Conservation (phyloP, 768 basidiomycete genomes). For the Suillus subalutaceus region DNA sequence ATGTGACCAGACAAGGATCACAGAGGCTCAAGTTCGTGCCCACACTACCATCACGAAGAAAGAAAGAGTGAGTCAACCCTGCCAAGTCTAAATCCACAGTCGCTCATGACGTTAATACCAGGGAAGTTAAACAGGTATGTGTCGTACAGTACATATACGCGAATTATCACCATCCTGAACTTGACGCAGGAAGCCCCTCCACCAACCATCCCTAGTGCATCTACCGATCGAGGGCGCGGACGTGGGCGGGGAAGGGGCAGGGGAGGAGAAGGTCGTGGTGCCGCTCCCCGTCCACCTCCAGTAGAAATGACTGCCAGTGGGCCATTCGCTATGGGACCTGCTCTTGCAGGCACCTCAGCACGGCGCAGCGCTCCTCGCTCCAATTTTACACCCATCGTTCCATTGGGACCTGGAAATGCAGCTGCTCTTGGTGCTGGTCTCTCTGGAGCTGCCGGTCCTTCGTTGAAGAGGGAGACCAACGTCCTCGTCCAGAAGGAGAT, state of each 20-base stretch:
- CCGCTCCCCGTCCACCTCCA: slow-evolving; percentile 47
- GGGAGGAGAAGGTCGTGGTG: slow-evolving; percentile 55
- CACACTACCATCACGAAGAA: slow-evolving; percentile 71
- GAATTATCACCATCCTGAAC: slow-evolving; percentile 10
- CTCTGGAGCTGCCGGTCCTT: slow-evolving; percentile 51
- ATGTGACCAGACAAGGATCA: slow-evolving; percentile 73
- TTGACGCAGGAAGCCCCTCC: slow-evolving; percentile 50
- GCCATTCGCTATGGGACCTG: slow-evolving; percentile 86
- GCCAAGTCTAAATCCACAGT: slow-evolving; percentile 12
- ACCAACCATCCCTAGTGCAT: slow-evolving; percentile 32
- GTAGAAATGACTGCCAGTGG: slow-evolving; percentile 84
- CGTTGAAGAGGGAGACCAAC: slow-evolving; percentile 46
- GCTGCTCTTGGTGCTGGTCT: slow-evolving; percentile 51
- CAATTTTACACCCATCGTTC: slow-evolving; percentile 54
- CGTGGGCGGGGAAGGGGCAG: slow-evolving; percentile 54
- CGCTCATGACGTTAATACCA: slow-evolving; percentile 30
- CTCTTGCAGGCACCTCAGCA: slow-evolving; percentile 59
- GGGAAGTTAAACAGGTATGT: slow-evolving; percentile 68
- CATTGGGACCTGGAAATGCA: slow-evolving; percentile 39
- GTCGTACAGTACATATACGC: neutral
- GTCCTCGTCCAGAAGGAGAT: slow-evolving; percentile 19
- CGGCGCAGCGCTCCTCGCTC: slow-evolving; percentile 56
- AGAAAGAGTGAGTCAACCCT: slow-evolving; percentile 60
- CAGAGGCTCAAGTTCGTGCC: slow-evolving; percentile 83
- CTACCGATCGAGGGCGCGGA: slow-evolving; percentile 47